Evolutionary conservation across 2,329 filamentous ascomycete species (phyloP).

Genomic region (Botrytis tulipae): DNA sequence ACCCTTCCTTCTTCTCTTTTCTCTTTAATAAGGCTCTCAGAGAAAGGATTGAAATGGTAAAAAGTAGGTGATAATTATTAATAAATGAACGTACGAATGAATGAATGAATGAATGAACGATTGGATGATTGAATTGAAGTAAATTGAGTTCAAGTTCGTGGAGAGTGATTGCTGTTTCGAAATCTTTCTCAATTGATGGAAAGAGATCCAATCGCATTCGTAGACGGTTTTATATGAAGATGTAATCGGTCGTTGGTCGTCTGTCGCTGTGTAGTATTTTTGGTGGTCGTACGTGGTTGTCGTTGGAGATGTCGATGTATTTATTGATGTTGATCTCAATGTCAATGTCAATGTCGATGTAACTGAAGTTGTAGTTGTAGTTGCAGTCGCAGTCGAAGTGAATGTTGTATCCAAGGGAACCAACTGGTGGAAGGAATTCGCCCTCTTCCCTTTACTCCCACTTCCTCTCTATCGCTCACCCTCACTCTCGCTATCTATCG

Average conservation of each 20-base stretch:
- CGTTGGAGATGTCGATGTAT: neutral
- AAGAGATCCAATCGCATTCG: neutral
- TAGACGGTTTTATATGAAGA: no score
- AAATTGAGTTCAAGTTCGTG: neutral
- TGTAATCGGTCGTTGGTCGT: no score
- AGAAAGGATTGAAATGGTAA: neutral
- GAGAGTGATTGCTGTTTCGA: neutral
- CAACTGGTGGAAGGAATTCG: neutral
- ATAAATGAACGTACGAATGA: neutral
- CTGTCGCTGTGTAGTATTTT: neutral
- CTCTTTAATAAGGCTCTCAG: neutral
- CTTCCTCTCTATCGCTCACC: neutral
- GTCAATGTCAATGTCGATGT: neutral
- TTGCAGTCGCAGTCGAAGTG: neutral
- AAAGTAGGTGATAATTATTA: neutral
- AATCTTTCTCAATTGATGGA: neutral
- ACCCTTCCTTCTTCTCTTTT: neutral
- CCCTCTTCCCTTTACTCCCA: neutral
- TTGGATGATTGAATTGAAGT: neutral
- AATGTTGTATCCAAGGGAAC: neutral
- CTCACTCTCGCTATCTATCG: neutral
- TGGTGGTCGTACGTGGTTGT: no score
- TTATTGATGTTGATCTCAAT: neutral
- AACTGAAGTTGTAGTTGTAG: neutral
- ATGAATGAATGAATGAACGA: neutral